A percentile compares a stretch with the other conserved stretches of the same genome.
Conservation (phyloP, 2,329 filamentous ascomycete species). For the Paraphaeosphaeria sporulosa region DNA sequence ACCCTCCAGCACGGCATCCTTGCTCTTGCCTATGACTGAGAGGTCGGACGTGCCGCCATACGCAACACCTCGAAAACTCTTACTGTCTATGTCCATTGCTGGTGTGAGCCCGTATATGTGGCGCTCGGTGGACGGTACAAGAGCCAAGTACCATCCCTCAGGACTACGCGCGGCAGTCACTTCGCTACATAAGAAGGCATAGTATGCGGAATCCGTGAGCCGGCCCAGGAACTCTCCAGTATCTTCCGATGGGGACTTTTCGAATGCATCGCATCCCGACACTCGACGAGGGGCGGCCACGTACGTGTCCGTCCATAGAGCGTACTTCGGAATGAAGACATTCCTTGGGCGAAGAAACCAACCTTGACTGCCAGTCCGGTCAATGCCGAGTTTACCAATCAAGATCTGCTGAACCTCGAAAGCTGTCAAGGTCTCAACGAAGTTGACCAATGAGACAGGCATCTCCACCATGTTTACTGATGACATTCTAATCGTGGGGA, state of each 20-base stretch:
- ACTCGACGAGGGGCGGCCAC: not conserved
- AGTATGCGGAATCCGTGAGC: not conserved
- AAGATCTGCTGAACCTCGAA: not conserved
- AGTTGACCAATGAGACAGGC: not conserved
- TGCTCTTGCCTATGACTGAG: not conserved
- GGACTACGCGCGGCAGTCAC: not conserved
- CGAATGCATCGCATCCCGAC: not conserved
- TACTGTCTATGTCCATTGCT: too few species aligned
- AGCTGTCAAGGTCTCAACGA: not conserved
- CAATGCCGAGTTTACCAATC: not conserved
- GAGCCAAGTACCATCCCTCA: not conserved
- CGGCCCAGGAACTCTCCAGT: not conserved
- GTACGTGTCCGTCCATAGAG: not conserved
- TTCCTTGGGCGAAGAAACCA: not conserved
- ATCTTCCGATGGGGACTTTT: not conserved
- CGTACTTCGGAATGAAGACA: not conserved
- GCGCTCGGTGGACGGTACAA: not conserved
- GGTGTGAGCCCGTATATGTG: too few species aligned
- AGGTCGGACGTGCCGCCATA: too few species aligned
- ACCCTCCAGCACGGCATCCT: not conserved
- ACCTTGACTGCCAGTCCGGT: not conserved
- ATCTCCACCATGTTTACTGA: not conserved
- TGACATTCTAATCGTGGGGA: not conserved
- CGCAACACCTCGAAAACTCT: too few species aligned
- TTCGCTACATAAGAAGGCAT: not conserved